phyloP scores from a whole-genome alignment of 495 filamentous ascomycete species.

The Xylaria bambusicola region DNA sequence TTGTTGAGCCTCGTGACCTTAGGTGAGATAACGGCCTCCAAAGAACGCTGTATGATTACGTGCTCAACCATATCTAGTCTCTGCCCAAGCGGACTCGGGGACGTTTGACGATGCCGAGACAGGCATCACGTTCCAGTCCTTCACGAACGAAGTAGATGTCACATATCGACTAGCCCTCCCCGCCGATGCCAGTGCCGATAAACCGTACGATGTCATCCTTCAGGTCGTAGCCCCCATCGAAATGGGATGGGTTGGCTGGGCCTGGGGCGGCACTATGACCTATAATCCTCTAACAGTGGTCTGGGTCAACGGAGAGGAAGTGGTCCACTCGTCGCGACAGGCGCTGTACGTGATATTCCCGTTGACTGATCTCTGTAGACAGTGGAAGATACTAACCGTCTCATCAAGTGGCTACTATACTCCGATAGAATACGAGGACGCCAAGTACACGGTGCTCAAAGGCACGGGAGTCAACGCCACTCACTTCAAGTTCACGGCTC shows the following conservation, averaged over 20 bases:
- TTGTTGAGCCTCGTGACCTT: constrained; percentile 8
- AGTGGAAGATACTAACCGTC: constrained; percentile 9
- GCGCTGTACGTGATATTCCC: constrained; percentile 39
- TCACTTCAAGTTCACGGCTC: constrained; percentile 47
- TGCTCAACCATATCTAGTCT: constrained; percentile 14
- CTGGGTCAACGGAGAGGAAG: constrained; percentile 44
- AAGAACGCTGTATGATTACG: neutral
- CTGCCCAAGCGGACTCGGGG: constrained; percentile 37
- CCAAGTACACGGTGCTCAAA: constrained; percentile 44
- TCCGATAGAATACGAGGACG: constrained; percentile 35
- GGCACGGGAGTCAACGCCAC: constrained; percentile 48
- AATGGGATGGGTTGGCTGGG: constrained; percentile 48
- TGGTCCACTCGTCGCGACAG: constrained; percentile 42
- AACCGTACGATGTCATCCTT: constrained; percentile 44
- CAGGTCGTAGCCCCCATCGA: constrained; percentile 41
- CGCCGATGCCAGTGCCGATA: constrained; percentile 31
- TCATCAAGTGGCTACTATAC: constrained; percentile 49
- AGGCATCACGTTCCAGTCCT: constrained; percentile 44
- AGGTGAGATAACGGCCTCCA: neutral
- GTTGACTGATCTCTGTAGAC: neutral
- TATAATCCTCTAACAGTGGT: constrained; percentile 49
- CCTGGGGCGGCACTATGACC: constrained; percentile 51
- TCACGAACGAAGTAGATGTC: constrained; percentile 39
- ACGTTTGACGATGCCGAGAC: constrained; percentile 41
- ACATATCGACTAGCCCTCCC: constrained; percentile 46